Evolutionary conservation across 768 basidiomycete genomes (phyloP).

Genomic region (Mycena sanguinolenta): DNA sequence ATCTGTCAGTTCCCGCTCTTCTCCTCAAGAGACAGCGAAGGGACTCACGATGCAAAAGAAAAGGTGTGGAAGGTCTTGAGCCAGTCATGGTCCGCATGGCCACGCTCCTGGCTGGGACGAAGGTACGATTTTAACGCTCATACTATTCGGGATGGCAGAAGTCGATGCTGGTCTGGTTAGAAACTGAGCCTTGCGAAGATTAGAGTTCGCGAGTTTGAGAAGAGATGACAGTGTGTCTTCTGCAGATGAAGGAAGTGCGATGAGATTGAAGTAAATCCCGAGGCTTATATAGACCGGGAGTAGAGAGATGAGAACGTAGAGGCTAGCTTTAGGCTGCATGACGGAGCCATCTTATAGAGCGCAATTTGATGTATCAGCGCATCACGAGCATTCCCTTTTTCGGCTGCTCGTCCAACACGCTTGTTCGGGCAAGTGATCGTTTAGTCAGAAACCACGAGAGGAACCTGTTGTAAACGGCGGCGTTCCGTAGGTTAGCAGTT

Average conservation of each 20-base stretch:
- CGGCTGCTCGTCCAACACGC: constrained; percentile 28
- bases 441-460: constrained; percentile 4
- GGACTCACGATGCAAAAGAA: constrained; percentile 74
- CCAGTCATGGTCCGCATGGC: constrained; percentile 87
- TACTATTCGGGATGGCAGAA: constrained; percentile 20
- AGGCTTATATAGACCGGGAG: constrained; percentile 58
- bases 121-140: constrained; percentile 56
- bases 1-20: background rate
- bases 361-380: constrained; percentile 8
- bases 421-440: constrained; percentile 6
- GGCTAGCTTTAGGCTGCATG: constrained; percentile 52
- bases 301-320: constrained; percentile 53
- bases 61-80: constrained; percentile 91
- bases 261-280: constrained; percentile 50
- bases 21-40: constrained; percentile 34
- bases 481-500: too few species aligned
- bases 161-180: constrained; percentile 47
- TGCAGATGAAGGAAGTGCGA: constrained; percentile 44
- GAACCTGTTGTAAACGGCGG: too few species aligned
- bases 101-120: constrained; percentile 74
- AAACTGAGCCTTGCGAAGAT: constrained; percentile 32
- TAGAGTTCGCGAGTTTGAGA: constrained; percentile 50
- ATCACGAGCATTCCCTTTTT: constrained; percentile 36
- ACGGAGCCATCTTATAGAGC: constrained; percentile 39
- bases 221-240: constrained; percentile 53